Evolutionary conservation across 495 filamentous ascomycete species (phyloP), one percentile per base, ranked within the genome.

Genomic region (Lophium mytilinum): DNA sequence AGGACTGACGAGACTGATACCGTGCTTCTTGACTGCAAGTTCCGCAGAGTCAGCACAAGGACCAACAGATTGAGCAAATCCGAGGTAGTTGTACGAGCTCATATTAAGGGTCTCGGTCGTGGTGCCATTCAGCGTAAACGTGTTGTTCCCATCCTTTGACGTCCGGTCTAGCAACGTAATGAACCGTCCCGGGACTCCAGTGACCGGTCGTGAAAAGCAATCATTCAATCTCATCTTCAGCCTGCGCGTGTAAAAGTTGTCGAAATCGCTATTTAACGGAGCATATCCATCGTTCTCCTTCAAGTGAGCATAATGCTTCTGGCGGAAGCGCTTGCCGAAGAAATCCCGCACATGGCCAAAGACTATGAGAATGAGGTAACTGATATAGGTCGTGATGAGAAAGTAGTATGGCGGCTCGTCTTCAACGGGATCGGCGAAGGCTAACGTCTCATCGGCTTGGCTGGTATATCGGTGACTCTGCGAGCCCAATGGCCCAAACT

Each of bases 81-180:
- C 93, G 7, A 98, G 87, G 64, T 98, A 98, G 67, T 98, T 98
- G 79, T 98, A 98, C 4, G 93, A 98, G 74, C 90, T 96, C 83
- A 98, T 83, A 70, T 98, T 98, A 55, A 98, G 73, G 0, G 93
- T 96, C 68, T 98, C 89, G n/a, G 93, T 97, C 48, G 81, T 83
- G 36, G 89, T 94, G 37, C 94, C 94, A 9, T 85, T 90, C 63
- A 88, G 79, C 64, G 88, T 81, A 76, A 95, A 98, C 62, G 83
- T 81, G 62, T 84, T 78, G 71, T 97, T 97, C 75, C 89, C 85
- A 66, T 97, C 88, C 70, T 90, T 78, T 0, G 90, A 94, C 37
- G 77, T 81, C 57, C 93, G 86, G 69, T 97, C 90, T 48, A 96
- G 76, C 36, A 98, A 75, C 30, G 88, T 97, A 61, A 98, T 95